phyloP scores from a whole-genome alignment of 495 filamentous ascomycete species.

The Cladorrhinum samala region DNA sequence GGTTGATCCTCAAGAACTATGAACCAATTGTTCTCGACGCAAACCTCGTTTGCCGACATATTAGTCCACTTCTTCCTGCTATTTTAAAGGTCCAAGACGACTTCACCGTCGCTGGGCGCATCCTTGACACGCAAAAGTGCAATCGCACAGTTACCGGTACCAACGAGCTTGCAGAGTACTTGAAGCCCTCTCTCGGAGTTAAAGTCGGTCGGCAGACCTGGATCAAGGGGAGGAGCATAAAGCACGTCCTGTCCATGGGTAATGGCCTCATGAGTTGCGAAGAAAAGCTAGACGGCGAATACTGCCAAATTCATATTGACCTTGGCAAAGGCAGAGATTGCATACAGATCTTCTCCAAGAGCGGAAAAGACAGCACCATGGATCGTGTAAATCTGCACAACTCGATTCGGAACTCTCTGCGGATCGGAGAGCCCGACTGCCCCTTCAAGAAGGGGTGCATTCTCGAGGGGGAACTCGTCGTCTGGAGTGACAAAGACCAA shows the following conservation, averaged over 20 bases:
- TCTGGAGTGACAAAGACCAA: slow-evolving; percentile 58
- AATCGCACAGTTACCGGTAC: slow-evolving; percentile 19
- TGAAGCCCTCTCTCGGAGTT: slow-evolving; percentile 60
- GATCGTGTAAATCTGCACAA: slow-evolving; percentile 58
- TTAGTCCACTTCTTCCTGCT: slow-evolving; percentile 54
- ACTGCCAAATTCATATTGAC: slow-evolving; percentile 82
- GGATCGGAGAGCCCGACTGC: slow-evolving; percentile 50
- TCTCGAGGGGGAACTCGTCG: slow-evolving; percentile 74
- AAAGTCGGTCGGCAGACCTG: slow-evolving; percentile 71
- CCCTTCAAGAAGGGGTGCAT: slow-evolving; percentile 59
- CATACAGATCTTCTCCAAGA: slow-evolving; percentile 84
- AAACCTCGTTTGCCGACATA: slow-evolving; percentile 39
- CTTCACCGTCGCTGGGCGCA: slow-evolving; percentile 29
- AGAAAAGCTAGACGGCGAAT: slow-evolving; percentile 82
- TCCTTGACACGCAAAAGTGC: slow-evolving; percentile 18
- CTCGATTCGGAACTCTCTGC: slow-evolving; percentile 49
- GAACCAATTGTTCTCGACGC: slow-evolving; percentile 50
- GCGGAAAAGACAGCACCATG: slow-evolving; percentile 76
- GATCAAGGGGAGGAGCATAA: slow-evolving; percentile 69
- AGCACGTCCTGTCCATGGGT: slow-evolving; percentile 62
- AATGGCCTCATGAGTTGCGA: slow-evolving; percentile 64
- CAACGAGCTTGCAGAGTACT: slow-evolving; percentile 17
- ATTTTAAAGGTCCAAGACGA: slow-evolving; percentile 63
- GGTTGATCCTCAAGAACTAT: slow-evolving; percentile 73
- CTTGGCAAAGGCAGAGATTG: slow-evolving; percentile 44